phyloP scores from a whole-genome alignment of 2,329 filamentous ascomycete genomes.

The Nannizzia gypsea region DNA sequence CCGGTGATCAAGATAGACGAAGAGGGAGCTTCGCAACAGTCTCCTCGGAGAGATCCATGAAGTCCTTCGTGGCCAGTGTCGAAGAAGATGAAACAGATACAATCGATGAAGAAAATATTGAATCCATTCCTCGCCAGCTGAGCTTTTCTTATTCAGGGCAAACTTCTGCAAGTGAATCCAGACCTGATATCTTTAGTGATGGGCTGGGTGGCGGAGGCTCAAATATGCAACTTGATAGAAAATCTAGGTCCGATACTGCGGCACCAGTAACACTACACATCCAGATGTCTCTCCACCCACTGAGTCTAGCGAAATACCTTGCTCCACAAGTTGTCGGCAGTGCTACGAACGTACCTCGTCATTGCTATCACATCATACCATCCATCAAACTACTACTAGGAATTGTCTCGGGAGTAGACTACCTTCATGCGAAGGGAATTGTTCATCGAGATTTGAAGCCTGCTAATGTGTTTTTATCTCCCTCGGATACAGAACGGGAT shows the following conservation, averaged over 20 bases:
- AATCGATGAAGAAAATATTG: conserved; percentile 37
- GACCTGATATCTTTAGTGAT: conserved; percentile 33
- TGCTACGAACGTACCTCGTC: conserved; percentile 27
- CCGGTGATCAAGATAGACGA: neutral
- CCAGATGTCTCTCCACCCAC: conserved; percentile 56
- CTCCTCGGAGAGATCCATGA: conserved; percentile 9
- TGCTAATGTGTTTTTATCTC: conserved; percentile 53
- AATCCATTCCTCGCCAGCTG: conserved; percentile 37
- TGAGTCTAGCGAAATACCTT: conserved; percentile 50
- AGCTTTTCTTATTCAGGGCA: conserved; percentile 22
- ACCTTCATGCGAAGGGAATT: conserved; percentile 49
- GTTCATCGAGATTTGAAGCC: conserved; percentile 59
- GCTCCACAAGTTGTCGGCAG: conserved; percentile 23
- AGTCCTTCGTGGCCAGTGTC: conserved; percentile 9
- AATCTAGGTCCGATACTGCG: conserved; percentile 4
- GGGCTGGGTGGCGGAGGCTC: conserved; percentile 27
- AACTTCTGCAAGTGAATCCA: conserved; percentile 26
- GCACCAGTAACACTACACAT: conserved; percentile 46
- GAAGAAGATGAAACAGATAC: conserved; percentile 16
- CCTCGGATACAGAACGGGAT: conserved; percentile 27
- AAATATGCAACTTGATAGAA: conserved; percentile 22
- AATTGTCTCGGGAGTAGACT: conserved; percentile 52
- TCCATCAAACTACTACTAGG: conserved; percentile 47
- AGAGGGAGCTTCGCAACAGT: conserved; percentile 10
- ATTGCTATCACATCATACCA: conserved; percentile 52